phyloP scores from a whole-genome alignment of 2,329 filamentous ascomycete species.

The Monilinia polystroma region DNA sequence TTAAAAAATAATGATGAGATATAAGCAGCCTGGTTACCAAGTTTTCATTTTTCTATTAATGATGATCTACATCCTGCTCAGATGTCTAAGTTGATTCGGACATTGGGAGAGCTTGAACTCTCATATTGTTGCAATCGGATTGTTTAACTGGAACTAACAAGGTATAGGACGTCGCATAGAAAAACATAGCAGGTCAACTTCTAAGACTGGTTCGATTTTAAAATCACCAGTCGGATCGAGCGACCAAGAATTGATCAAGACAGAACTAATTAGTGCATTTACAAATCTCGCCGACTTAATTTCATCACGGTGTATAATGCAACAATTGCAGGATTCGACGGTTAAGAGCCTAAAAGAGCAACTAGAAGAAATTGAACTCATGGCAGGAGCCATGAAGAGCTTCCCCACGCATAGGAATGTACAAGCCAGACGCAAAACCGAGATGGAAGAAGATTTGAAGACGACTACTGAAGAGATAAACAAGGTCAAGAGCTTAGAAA shows the following conservation, averaged over 20 bases:
- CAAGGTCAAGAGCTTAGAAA: not conserved
- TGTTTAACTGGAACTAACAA: not conserved
- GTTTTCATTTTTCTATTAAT: too few species aligned
- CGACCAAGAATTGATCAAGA: not conserved
- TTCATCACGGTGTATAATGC: not conserved
- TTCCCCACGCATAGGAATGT: not conserved
- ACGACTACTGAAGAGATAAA: not conserved
- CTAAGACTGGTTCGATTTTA: not conserved
- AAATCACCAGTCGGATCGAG: not conserved
- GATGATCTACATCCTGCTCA: too few species aligned
- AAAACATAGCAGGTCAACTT: not conserved
- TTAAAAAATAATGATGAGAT: not conserved
- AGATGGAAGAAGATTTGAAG: not conserved
- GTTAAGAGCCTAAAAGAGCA: not conserved
- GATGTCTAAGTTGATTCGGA: too few species aligned
- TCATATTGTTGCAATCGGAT: not conserved
- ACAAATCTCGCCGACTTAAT: slow-evolving; percentile 1
- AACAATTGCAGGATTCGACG: not conserved
- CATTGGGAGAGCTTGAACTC: too few species aligned
- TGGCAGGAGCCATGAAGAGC: not conserved
- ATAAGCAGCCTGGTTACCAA: too few species aligned
- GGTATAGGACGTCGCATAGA: not conserved
- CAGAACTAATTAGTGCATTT: not conserved
- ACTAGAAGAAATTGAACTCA: not conserved
- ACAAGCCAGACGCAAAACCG: not conserved